Base-by-base conservation (phyloP, 2,329 filamentous ascomycete genomes). In the Verticillium dahliae region DNA sequence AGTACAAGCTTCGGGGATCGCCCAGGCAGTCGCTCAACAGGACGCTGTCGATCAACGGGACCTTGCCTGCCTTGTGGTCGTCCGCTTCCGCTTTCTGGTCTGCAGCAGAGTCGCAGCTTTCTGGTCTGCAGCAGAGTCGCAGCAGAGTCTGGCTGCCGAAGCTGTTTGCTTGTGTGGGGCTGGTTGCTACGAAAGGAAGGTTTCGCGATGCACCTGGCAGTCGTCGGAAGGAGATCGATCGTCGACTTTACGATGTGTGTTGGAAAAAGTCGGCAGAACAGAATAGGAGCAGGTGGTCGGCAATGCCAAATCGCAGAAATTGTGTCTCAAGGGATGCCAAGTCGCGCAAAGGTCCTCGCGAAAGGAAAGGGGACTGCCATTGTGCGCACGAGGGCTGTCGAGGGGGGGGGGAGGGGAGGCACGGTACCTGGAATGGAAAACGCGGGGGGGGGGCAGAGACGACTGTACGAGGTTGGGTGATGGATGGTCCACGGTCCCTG, bases 381-480 rank as follows among this genome's bases (percentile, higher is more conserved):
- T 65, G 58, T 63, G 62, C 10, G 63, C 63, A 31, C 63, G 63
- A 62, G 62, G 63, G 31, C 63, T 63, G 57, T 63, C 57, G 60
- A 58, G 63, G 34, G 58, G 58, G 39, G 58, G 34, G 50, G 62
- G 63, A 52, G 41, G 57, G 27, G 62, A 57, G n/a, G 60, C 18
- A 37, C 15, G 33, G 57, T 38, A 50, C 18, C n/a, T 50, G 41
- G 41, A 50, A 50, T 50, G 41, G 41, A 27, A 50, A 50, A 50
- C 41, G 41, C 41, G 41, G 41, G 38, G 6, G n/a, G 38, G 11
- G 6, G 6, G 35, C 3, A 5, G 6, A 37, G 35, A 11, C 6
- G 11, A 3, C 41, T n/a, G 41, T 18, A 50, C 41, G 41, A 50
- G 41, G 41, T 50, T 50, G 41, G 41, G 41, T 50, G n/a, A 22